Evolutionary conservation across 371 early-diverging fungal species (phyloP), one percentile per base, ranked within the genome.

Genomic region (Choanephora cucurbitarum): DNA sequence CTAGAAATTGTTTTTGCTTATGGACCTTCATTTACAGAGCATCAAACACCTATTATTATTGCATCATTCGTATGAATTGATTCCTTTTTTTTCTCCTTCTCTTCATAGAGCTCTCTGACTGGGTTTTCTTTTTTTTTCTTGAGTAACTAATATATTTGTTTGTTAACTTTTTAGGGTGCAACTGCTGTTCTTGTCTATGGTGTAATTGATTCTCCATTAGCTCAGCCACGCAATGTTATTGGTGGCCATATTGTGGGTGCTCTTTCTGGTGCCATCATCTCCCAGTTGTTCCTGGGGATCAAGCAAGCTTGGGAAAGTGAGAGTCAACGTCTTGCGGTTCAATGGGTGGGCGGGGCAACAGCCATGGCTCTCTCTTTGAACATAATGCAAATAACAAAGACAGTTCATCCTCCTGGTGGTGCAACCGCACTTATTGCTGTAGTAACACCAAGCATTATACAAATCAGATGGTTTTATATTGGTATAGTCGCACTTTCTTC

Each of bases 371-470:
- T 85, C n/a, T 63, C 90, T 0, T 66, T 90, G 21, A 55, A 75
- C 0, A 23, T 77, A 1, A 92, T 90, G 89, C 89, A 87, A 41
- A 47, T 87, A 21, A 84, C 86, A 0, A 80, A 80, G 34, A 87
- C 85, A 0, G 79, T 88, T 7, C 91, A 92, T 46, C 91, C 92
- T 13, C 92, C 92, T 5, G 89, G 82, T 3, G 78, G 78, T 13
- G 91, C 92, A 0, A 83, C 92, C 0, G 87, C 91, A 0, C 64
- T 89, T 45, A 73, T 91, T 28, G 87, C 88, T 6, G 79, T 77
- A 5, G 60, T 75, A 0, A 73, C 80, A 5, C 34, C 56, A 1
- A 67, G 49, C 3, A 70, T 82, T 18, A 67, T 75, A 2, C 65
- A 71, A 0, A 68, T 85, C 0, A 83, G 86, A 0, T 89, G 81